Conservation (phyloP, 441 rosid genomes). For the Monsonia emarginata region DNA sequence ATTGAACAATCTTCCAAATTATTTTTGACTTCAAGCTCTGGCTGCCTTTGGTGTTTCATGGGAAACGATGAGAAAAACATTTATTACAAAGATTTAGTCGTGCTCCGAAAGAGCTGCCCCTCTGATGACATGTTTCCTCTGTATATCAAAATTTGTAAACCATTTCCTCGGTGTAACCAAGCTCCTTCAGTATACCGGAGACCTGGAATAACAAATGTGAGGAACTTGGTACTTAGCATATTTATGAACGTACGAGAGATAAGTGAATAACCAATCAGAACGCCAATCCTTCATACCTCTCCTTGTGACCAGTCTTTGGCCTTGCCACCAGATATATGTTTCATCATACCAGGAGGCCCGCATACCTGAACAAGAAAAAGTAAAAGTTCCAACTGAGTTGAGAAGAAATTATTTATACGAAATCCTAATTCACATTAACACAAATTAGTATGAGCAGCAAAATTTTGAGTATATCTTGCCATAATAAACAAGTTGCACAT, state of each 20-base stretch:
- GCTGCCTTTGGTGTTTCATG: not conserved
- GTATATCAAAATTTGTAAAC: slow-evolving; percentile 70
- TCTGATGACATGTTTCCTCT: slow-evolving; percentile 13
- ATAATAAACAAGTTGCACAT: not conserved
- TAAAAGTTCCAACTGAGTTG: not conserved
- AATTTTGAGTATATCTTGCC: not conserved
- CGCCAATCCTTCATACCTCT: slow-evolving; percentile 43
- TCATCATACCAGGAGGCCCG: slow-evolving; percentile 98
- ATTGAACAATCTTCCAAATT: not conserved
- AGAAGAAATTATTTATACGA: not conserved
- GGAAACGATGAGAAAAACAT: not conserved
- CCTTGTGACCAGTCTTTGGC: slow-evolving; percentile 84
- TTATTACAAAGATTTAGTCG: not conserved
- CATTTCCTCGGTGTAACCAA: slow-evolving; percentile 79
- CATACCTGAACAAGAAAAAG: slow-evolving; percentile 48
- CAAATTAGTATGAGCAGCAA: not conserved
- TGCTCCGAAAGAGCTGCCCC: not conserved
- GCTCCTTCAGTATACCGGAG: slow-evolving; percentile 70
- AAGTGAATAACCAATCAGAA: slow-evolving; percentile 6
- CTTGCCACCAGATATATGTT: slow-evolving; percentile 80
- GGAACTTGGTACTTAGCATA: not conserved
- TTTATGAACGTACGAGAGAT: not conserved
- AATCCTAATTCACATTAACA: not conserved
- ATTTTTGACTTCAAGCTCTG: not conserved
- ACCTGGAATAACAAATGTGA: slow-evolving; percentile 42